Conservation (phyloP, 495 filamentous ascomycete genomes). For the Cercophora scortea region DNA sequence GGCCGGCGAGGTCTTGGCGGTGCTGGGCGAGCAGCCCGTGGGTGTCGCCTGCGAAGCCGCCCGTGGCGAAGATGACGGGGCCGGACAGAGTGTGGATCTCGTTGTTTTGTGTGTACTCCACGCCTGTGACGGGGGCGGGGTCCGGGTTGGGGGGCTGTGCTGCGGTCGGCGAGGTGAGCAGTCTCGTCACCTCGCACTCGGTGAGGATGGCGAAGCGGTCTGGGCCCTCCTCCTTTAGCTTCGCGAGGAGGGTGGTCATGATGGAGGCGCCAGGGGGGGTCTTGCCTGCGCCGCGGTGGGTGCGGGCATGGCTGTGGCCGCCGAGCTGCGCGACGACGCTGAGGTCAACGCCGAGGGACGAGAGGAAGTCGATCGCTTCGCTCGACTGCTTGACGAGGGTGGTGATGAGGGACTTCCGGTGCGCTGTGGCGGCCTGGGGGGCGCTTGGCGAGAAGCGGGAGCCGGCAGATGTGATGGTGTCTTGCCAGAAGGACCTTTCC, state of each 20-base stretch:
- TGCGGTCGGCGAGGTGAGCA: slow-evolving; percentile 21
- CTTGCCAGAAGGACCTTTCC: slow-evolving; percentile 34
- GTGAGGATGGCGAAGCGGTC: slow-evolving; percentile 38
- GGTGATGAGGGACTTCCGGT: slow-evolving; percentile 34
- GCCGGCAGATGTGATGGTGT: slow-evolving; percentile 45
- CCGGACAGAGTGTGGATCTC: slow-evolving; percentile 28
- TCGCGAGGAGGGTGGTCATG: slow-evolving; percentile 39
- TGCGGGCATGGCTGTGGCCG: slow-evolving; percentile 45
- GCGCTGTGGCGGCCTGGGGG: slow-evolving; percentile 1
- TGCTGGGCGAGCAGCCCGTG: slow-evolving; percentile 43
- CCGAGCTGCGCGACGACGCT: slow-evolving; percentile 46
- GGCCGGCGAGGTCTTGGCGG: slow-evolving; percentile 46
- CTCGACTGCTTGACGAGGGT: slow-evolving; percentile 32
- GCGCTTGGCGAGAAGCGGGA: slow-evolving; percentile 11
- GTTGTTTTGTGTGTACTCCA: slow-evolving; percentile 17
- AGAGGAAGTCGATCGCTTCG: slow-evolving; percentile 44
- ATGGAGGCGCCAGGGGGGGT: slow-evolving; percentile 47
- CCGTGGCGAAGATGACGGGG: slow-evolving; percentile 48
- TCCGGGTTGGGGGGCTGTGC: too few species aligned
- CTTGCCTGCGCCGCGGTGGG: slow-evolving; percentile 44
- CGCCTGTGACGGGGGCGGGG: slow-evolving; percentile 20
- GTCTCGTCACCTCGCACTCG: slow-evolving; percentile 34
- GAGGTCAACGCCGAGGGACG: slow-evolving; percentile 46
- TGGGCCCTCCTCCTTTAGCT: slow-evolving; percentile 30
- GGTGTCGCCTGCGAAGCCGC: slow-evolving; percentile 53